Base-by-base conservation (phyloP, 352 stramenopile species). In the Globisporangium spiculum region DNA sequence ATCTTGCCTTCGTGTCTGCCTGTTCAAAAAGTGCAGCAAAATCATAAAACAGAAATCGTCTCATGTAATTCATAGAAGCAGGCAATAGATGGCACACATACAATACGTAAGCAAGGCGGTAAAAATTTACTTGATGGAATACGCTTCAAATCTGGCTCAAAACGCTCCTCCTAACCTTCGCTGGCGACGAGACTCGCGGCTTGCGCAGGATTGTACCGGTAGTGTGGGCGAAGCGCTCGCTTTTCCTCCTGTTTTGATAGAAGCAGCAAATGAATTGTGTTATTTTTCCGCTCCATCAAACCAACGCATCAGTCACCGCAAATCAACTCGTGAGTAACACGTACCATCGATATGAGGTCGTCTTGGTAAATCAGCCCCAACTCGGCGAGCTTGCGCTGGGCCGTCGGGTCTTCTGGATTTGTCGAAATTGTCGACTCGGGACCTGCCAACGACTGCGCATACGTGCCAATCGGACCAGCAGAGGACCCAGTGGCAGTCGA, bases 141-240 rank as follows among this genome's bases (percentile, higher is more conserved):
- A 61, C 34, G 56, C 56, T 59, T 60, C 66, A 44, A 59, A 59
- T 38, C 8, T 64, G 69, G 32, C 16, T 32, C 32, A 38, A n/a
- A 48, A 20, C 56, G 26, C 44, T 59, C 54, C 54, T 41, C 50
- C 73, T 74, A 80, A 41, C 59, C 18, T 65, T 61, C 24, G 65
- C 48, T 63, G 36, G 60, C 18, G 27, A 65, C 24, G 44, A 52
- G 44, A 52, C 44, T 52, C 16, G 44, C 44, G 63, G 30, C 38
- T 26, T 77, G 44, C 63, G 78, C 67, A 16, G 89, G 84, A 14
- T 78, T 83, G 75, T 92, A 92, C 1, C 74, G 81, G 66, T 93
- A 95, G 57, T 93, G 90, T 55, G 85, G 85, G 68, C 86, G 79
- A 32, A 92, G 68, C 26, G 87, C 87, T 26, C 87, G 84, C 67